Conservation (phyloP, 441 rosid species). For the Eruca vesicaria region DNA sequence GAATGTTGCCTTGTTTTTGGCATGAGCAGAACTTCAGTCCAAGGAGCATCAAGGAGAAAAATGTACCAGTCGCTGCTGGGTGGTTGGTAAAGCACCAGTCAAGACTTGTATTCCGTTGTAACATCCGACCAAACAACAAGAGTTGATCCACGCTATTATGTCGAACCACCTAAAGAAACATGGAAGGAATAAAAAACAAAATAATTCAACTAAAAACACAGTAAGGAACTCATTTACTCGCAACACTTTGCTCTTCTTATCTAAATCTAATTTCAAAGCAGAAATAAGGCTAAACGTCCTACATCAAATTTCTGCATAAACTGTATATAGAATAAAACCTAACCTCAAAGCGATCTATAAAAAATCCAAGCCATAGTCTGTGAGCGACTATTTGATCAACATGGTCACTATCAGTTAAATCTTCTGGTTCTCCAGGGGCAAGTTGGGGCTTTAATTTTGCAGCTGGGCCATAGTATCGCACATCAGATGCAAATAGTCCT, state of each 20-base stretch:
- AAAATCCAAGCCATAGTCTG: slow-evolving; percentile 87
- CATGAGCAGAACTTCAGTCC: slow-evolving; percentile 87
- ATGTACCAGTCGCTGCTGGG: slow-evolving; percentile 90
- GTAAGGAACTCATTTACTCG: background rate
- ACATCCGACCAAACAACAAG: slow-evolving; percentile 74
- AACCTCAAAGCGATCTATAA: slow-evolving; percentile 93
- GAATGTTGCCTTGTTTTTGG: slow-evolving; percentile 66
- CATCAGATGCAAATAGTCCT: slow-evolving; percentile 81
- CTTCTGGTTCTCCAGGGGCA: slow-evolving; percentile 81
- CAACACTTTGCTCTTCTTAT: background rate
- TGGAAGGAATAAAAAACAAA: slow-evolving; percentile 24
- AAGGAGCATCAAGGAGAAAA: slow-evolving; percentile 91
- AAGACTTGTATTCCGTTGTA: slow-evolving; percentile 69
- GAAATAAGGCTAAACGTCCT: background rate
- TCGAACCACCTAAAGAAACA: slow-evolving; percentile 60
- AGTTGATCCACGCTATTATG: slow-evolving; percentile 85
- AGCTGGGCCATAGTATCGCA: slow-evolving; percentile 66
- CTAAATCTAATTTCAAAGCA: background rate
- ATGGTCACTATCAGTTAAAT: slow-evolving; percentile 52
- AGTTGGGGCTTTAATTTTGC: slow-evolving; percentile 87
- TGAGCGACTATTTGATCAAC: slow-evolving; percentile 90
- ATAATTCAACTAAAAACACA: slow-evolving; percentile 2
- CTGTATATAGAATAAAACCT: slow-evolving; percentile 24
- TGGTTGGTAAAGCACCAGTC: slow-evolving; percentile 87
- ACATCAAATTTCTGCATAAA: background rate